Percentiles rank a stretch among this genome's conserved stretches.
Evolutionary conservation across 441 rosid species (phyloP).

Genomic region (Populus tomentosa): DNA sequence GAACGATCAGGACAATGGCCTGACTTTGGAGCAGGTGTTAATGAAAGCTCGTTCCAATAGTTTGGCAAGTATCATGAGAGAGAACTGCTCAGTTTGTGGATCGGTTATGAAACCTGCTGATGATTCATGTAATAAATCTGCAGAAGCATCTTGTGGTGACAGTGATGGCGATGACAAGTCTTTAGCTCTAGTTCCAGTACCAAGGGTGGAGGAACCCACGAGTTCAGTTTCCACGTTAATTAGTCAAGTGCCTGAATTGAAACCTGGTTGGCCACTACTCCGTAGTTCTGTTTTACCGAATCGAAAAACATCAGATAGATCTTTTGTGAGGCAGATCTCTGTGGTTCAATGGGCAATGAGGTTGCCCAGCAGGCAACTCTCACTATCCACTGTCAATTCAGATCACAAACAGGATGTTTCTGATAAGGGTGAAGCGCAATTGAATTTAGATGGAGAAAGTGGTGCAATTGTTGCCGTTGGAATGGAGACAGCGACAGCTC

Average conservation of each 20-base stretch:
- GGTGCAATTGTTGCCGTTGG: constrained; percentile 52
- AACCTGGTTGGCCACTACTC: constrained; percentile 65
- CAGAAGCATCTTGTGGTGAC: constrained; percentile 10
- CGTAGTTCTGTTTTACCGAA: constrained; percentile 32
- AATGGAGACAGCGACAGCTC: constrained; percentile 20
- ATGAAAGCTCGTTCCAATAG: constrained; percentile 30
- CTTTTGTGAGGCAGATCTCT: constrained; percentile 47
- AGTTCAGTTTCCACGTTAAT: constrained; percentile 18
- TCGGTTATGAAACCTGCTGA: constrained; percentile 23
- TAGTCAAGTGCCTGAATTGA: constrained; percentile 24
- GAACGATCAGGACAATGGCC: constrained; percentile 27
- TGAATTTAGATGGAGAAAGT: constrained; percentile 42
- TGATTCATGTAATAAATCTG: constrained; percentile 18
- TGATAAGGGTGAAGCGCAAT: constrained; percentile 26
- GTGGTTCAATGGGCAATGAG: constrained; percentile 52
- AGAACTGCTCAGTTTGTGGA: constrained; percentile 58
- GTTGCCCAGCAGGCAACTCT: constrained; percentile 49
- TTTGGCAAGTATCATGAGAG: constrained; percentile 26
- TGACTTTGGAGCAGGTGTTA: constrained; percentile 42
- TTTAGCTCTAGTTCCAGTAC: constrained; percentile 37
- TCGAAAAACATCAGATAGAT: constrained; percentile 20
- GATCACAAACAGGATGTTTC: constrained; percentile 41
- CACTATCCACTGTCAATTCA: constrained; percentile 42
- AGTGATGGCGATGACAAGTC: constrained; percentile 33
- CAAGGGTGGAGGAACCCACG: constrained; percentile 29